phyloP scores from a whole-genome alignment of 257 asterid species.

The Cordia subcordata region DNA sequence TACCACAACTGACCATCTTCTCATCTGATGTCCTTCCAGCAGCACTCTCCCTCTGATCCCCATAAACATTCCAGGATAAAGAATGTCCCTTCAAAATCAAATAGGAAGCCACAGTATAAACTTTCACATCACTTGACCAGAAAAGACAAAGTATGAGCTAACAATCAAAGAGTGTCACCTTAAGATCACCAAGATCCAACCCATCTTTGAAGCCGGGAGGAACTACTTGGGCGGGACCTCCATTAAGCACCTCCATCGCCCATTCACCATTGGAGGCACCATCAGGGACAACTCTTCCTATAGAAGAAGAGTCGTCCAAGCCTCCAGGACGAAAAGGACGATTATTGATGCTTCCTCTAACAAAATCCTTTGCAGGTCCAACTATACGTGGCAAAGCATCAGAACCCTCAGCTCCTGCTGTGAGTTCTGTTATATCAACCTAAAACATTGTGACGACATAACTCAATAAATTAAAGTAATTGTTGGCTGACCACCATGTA shows the following conservation, averaged over 20 bases:
- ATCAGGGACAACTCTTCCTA: slow-evolving; percentile 64
- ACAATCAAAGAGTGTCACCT: slow-evolving; percentile 39
- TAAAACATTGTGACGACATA: slow-evolving; percentile 30
- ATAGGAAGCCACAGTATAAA: slow-evolving; percentile 10
- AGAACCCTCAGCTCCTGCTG: slow-evolving; percentile 60
- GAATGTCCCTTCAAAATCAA: slow-evolving; percentile 54
- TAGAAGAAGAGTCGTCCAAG: slow-evolving; percentile 53
- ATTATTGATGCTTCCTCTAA: slow-evolving; percentile 80
- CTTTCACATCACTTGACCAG: background rate
- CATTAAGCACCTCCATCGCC: slow-evolving; percentile 73
- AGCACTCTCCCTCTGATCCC: slow-evolving; percentile 29
- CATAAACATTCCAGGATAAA: slow-evolving; percentile 52
- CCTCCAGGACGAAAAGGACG: slow-evolving; percentile 98
- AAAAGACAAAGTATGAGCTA: background rate
- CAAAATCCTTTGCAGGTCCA: slow-evolving; percentile 89
- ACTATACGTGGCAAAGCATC: slow-evolving; percentile 85
- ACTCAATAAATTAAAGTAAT: slow-evolving; percentile 12
- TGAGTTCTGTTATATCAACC: slow-evolving; percentile 75
- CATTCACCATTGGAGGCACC: slow-evolving; percentile 86
- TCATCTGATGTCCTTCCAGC: slow-evolving; percentile 37
- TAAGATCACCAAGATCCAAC: slow-evolving; percentile 70
- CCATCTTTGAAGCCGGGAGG: slow-evolving; percentile 86
- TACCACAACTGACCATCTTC: slow-evolving; percentile 51
- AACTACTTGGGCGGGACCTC: slow-evolving; percentile 62
- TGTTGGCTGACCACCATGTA: background rate